Base-by-base conservation (phyloP, 768 basidiomycete species). In the Collybia sp. region DNA sequence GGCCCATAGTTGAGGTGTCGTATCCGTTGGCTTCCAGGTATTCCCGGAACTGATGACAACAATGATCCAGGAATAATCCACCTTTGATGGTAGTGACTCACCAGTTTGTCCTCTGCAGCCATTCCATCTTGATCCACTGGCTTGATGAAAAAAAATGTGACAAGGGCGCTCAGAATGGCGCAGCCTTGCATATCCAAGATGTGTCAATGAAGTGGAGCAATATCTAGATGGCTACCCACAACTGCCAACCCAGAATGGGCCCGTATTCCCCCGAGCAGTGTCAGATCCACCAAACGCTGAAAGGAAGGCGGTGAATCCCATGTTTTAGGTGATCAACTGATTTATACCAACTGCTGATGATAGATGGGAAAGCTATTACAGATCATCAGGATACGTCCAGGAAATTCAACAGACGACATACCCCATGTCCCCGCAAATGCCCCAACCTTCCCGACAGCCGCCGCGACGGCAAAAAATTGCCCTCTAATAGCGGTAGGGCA, bases 161-260 rank as follows among this genome's bases (percentile, higher is more conserved):
- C 67, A 8, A 80, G 11, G 3, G 93, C 93, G 48, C 86, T 88
- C 42, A 91, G 51, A 34, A 96, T 51, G 5, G 90, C 90, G 34
- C 95, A 73, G 18, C 74, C 81, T 66, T 47, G 42, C 42, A 4
- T 25, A 6, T 13, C 15, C 41, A 1, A 10, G 12, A 41, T 13
- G 8, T 6, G 41, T 13, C 44, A 30, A 17, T 12, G 34, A 41
- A 43, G 33, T n/a, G n/a, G n/a, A n/a, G n/a, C 8, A 25, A 25
- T 3, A 25, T 25, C 8, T 25, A 19, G 25, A 25, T 12, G 9
- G 38, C 6, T 6, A 56, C 65, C 19, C 51, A 71, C 82, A 85
- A 51, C 85, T 87, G 16, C 75, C 90, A 50, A 91, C 62, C 87
- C 85, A 91, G 75, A 91, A 91, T 10, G 88, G 88, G 9, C 89